Percentiles rank a stretch among this genome's conserved stretches.
Evolutionary conservation across 768 basidiomycete genomes (phyloP).

Genomic region (Trichaptum fuscoviolaceum): DNA sequence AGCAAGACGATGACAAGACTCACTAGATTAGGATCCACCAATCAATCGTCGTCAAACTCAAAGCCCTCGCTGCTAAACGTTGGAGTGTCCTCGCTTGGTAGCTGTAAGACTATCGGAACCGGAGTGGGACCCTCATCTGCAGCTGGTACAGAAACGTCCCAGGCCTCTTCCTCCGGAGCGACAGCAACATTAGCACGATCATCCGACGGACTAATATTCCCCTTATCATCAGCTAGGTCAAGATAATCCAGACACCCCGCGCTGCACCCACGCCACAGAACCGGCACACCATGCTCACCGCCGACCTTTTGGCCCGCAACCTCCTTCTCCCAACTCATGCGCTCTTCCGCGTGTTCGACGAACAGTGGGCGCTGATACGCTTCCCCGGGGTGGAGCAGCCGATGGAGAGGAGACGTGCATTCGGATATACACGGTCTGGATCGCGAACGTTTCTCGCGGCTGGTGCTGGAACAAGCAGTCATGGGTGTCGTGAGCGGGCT

Average conservation of each 20-base stretch:
- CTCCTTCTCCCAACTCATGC: constrained; percentile 57
- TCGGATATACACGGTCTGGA: background rate
- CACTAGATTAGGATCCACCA: background rate
- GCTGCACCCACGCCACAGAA: constrained; percentile 68
- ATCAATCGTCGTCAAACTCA: constrained; percentile 4
- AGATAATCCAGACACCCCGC: constrained; percentile 59
- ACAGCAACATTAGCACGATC: background rate
- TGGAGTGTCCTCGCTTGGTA: background rate
- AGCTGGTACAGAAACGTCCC: background rate
- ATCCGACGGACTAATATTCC: background rate
- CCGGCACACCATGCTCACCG: constrained; percentile 39
- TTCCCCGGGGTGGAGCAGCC: constrained; percentile 31
- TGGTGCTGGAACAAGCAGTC: constrained; percentile 14
- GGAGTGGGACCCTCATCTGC: background rate
- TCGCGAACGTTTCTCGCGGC: constrained; percentile 21
- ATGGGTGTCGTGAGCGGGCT: constrained; percentile 5
- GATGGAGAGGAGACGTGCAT: constrained; percentile 8
- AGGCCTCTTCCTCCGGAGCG: background rate
- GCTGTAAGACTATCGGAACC: background rate
- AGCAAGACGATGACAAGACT: background rate
- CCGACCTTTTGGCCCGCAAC: constrained; percentile 50
- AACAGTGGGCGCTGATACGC: constrained; percentile 34
- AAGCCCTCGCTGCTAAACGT: constrained; percentile 2
- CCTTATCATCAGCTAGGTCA: constrained; percentile 17
- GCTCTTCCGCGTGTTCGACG: constrained; percentile 52